Evolutionary conservation across 768 basidiomycete species (phyloP).

Genomic region (Austroboletus eburneus): DNA sequence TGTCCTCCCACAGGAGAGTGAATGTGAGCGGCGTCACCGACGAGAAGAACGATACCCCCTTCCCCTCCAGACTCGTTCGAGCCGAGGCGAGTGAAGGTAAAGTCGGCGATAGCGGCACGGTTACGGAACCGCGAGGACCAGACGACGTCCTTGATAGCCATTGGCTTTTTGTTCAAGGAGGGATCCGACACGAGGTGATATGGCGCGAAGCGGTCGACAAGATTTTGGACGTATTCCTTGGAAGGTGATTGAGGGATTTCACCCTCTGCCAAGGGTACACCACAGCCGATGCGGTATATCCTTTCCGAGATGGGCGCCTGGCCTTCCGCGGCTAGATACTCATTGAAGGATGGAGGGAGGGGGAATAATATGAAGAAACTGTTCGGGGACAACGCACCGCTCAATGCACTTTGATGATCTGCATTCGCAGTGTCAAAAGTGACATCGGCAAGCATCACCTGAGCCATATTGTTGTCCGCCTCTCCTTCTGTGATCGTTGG

Average conservation of each 20-base stretch:
- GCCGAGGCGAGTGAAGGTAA: slow-evolving; percentile 31
- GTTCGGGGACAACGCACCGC: slow-evolving; percentile 24
- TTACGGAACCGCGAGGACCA: slow-evolving; percentile 49
- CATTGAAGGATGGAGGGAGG: slow-evolving; percentile 31
- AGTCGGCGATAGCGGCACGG: slow-evolving; percentile 41
- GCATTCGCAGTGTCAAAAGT: slow-evolving; percentile 22
- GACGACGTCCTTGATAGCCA: slow-evolving; percentile 34
- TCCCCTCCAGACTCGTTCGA: not conserved
- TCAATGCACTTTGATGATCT: slow-evolving; percentile 7
- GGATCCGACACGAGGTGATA: slow-evolving; percentile 31
- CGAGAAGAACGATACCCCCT: slow-evolving; percentile 24
- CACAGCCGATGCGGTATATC: slow-evolving; percentile 40
- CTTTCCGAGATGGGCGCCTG: slow-evolving; percentile 3
- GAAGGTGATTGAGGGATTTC: slow-evolving; percentile 35
- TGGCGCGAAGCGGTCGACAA: slow-evolving; percentile 41
- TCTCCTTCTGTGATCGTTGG: slow-evolving; percentile 32
- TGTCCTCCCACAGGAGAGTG: slow-evolving; percentile 55
- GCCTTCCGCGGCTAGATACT: slow-evolving; percentile 9
- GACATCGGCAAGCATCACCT: slow-evolving; percentile 48
- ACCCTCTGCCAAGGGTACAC: slow-evolving; percentile 34
- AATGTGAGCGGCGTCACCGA: slow-evolving; percentile 51
- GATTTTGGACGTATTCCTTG: slow-evolving; percentile 40
- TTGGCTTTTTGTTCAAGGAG: slow-evolving; percentile 30
- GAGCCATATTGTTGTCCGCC: slow-evolving; percentile 27
- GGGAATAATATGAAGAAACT: slow-evolving; percentile 36